Evolutionary conservation across 805 yeast genomes (phyloP).

Genomic region (Teunomyces kruisii): DNA sequence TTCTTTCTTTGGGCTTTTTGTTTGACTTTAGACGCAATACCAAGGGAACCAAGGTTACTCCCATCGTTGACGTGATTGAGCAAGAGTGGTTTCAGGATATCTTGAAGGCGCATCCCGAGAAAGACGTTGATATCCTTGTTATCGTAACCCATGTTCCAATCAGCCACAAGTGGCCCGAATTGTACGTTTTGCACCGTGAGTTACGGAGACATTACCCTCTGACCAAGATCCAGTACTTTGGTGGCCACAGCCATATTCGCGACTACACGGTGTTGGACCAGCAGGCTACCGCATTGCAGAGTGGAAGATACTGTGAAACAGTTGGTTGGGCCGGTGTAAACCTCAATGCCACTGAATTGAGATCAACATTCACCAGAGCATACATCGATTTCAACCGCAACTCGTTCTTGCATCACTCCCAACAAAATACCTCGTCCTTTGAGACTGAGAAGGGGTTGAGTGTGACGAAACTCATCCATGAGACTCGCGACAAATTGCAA

Average conservation of each 20-base stretch:
- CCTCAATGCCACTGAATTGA: conserved; percentile 11
- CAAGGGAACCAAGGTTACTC: conserved; percentile 59
- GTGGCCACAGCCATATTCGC: conserved; percentile 92
- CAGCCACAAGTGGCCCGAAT: conserved; percentile 53
- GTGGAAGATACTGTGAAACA: conserved; percentile 92
- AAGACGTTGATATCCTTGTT: conserved; percentile 61
- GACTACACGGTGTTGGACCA: conserved; percentile 74
- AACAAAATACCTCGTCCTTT: conserved; percentile 32
- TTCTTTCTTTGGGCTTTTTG: conserved; percentile 74
- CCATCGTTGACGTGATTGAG: conserved; percentile 52
- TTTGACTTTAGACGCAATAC: conserved; percentile 72
- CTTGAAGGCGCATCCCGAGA: conserved; percentile 29
- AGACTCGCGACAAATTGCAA: conserved; percentile 47
- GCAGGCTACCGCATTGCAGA: conserved; percentile 75
- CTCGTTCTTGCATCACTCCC: conserved; percentile 68
- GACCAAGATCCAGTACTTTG: conserved; percentile 77
- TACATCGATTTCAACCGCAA: conserved; percentile 81
- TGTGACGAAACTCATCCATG: conserved; percentile 45
- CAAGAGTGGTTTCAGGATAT: conserved; percentile 65
- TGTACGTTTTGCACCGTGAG: conserved; percentile 43
- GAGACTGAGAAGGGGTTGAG: conserved; percentile 55
- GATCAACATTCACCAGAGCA: conserved; percentile 47
- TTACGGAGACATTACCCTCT: conserved; percentile 62
- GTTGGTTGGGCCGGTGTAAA: conserved; percentile 80
- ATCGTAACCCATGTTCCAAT: conserved; percentile 79